Evolutionary conservation across 495 filamentous ascomycete genomes (phyloP), one percentile per base, ranked within the genome.

Genomic region (Xylaria curta): DNA sequence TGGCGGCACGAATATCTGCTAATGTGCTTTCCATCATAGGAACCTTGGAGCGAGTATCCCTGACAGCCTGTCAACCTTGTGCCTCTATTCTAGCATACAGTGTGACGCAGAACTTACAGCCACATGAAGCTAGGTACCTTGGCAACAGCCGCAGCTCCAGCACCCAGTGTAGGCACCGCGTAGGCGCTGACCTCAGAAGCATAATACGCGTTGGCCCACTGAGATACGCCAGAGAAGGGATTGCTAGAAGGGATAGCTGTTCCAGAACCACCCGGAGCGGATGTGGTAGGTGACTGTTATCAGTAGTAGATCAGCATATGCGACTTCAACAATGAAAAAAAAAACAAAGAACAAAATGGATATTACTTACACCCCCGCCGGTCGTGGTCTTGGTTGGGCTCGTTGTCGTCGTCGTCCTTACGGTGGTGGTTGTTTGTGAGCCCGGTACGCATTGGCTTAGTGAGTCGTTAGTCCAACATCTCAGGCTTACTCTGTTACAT

Each of bases 191-290:
- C 83, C 75, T 90, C 87, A 28, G 88, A 87, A 21, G 85, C 81
- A 74, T 90, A 89, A 81, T 85, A 89, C 47, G 83, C 78, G 78
- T 90, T 90, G 67, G 85, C 85, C 79, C 87, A 89, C 72, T 85
- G 80, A 70, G 87, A 76, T 53, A 87, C 82, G 6, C 86, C 87
- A 1, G 75, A 72, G 76, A 88, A 89, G 7, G 87, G 87, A 77
- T 90, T 90, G 21, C 84, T 83, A 15, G 79, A 73, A 66, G 78
- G 83, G 70, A 77, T 78, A 17, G 82, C 81, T 10, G 82, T 77
- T 26, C 60, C 64, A 42, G 69, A 70, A 49, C 61, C 70, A 21
- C 61, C 67, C 26, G 67, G 59, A 17, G 68, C 46, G 19, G 76
- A 53, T n/a, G 73, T 74, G 15, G 75, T 70, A 38, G 61, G 64